Conservation (phyloP, 2,329 filamentous ascomycete genomes). For the Onygena corvina region DNA sequence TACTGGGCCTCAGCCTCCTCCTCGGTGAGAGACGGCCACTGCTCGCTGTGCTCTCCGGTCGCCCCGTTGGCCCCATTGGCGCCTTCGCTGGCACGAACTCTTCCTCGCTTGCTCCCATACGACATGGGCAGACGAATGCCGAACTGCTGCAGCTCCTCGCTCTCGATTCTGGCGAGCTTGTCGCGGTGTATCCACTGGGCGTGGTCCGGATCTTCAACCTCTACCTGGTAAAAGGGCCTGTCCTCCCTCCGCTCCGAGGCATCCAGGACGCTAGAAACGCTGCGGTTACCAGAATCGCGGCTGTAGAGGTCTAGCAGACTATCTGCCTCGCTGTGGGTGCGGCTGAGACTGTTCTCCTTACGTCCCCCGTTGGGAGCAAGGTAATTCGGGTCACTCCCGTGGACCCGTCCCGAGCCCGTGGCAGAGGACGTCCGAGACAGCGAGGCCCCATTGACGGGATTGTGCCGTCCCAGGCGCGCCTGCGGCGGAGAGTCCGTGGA, state of each 20-base stretch:
- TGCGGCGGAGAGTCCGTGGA: conserved; percentile 28
- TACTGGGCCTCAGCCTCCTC: conserved; percentile 22
- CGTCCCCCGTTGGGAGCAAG: conserved; percentile 22
- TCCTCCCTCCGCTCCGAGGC: conserved; percentile 17
- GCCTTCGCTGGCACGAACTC: conserved; percentile 28
- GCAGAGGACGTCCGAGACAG: conserved; percentile 27
- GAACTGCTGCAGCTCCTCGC: conserved; percentile 39
- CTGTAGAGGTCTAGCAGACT: conserved; percentile 29
- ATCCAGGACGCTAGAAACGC: conserved; percentile 19
- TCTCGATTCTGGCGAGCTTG: conserved; percentile 40
- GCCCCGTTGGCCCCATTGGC: conserved; percentile 23
- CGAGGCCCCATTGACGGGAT: conserved; percentile 15
- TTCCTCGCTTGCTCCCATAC: conserved; percentile 23
- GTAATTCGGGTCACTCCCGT: conserved; percentile 23
- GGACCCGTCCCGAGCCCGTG: conserved; percentile 25
- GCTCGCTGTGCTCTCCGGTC: conserved; percentile 24
- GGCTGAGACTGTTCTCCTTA: conserved; percentile 24
- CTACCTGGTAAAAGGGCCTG: conserved; percentile 10
- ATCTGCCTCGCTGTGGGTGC: conserved; percentile 30
- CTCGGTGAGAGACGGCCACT: conserved; percentile 26
- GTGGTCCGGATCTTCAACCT: conserved; percentile 22
- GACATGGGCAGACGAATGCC: conserved; percentile 32
- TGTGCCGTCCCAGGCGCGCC: neutral
- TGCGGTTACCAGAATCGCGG: conserved; percentile 21
- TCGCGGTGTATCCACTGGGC: conserved; percentile 42